Base-by-base conservation (phyloP, 176 grass and related monocot species). In the Thalia dealbata region DNA sequence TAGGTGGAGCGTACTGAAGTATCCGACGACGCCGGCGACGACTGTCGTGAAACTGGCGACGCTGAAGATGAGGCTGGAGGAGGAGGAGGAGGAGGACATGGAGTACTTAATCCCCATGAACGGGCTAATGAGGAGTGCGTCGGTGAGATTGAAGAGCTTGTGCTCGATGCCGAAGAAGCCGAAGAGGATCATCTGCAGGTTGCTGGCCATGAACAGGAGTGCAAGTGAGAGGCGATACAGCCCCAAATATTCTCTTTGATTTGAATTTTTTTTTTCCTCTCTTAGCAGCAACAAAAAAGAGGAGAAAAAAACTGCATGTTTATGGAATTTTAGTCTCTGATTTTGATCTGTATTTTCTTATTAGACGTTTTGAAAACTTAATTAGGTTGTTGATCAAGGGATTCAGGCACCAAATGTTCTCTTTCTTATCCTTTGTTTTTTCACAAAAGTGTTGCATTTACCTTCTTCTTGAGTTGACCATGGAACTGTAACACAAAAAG, bases 1-100 rank as follows among this genome's bases (percentile, higher is more conserved):
- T 61, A 73, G 81, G 61, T 91, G 88, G 88, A 91, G 85, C 82
- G 78, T 87, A 3, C 77, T 87, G 64, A 86, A 81, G 11, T 80
- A 69, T 60, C 82, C 88, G 64, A 48, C 45, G 45, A 48, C 45
- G 45, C 32, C 32, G 32, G 32, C 32, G 4, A 38, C 32, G 32
- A 81, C 86, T 50, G n/a, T n/a, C n/a, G 83, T 85, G 56, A 96
- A 92, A 75, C 89, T 91, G 30, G 79, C 84, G 63, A 89, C 92
- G 25, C 84, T 96, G 48, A 83, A 79, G 64, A 96, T 96, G 92
- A 92, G 85, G 89, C 89, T 96, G 27, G 89, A 75, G 41, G 86
- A 96, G 79, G 85, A n/a, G n/a, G n/a, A 88, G 8, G 90, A 93
- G 0, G 81, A 79, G 26, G 48, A 51, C 38, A 75, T 70, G 1